A percentile compares a stretch with the other conserved stretches of the same genome.
Evolutionary conservation across 2,329 filamentous ascomycete genomes (phyloP).

Genomic region (Colletotrichum chrysophilum): DNA sequence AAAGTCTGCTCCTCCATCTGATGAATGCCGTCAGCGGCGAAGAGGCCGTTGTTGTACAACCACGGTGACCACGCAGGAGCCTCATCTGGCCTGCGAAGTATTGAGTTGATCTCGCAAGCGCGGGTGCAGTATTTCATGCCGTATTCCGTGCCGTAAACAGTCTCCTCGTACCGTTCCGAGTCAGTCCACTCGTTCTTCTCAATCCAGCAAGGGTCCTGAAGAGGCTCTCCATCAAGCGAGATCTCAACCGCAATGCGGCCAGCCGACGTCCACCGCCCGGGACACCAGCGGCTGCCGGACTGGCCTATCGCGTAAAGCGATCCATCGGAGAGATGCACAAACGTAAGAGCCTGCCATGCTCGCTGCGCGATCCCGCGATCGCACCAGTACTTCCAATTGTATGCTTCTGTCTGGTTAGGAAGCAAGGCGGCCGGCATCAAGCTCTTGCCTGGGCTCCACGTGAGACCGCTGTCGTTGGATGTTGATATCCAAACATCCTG

Average conservation of each 20-base stretch:
- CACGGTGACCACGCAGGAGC: constrained; percentile 26
- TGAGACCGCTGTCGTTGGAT: constrained; percentile 24
- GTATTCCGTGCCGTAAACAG: constrained; percentile 25
- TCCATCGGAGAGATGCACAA: constrained; percentile 12
- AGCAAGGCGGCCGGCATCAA: constrained; percentile 28
- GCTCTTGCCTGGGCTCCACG: constrained; percentile 21
- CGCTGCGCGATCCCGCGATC: constrained; percentile 25
- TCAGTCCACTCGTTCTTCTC: constrained; percentile 24
- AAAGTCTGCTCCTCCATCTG: constrained; percentile 28
- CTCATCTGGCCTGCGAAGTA: constrained; percentile 12
- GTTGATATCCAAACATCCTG: constrained; percentile 28
- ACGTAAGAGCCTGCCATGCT: constrained; percentile 21
- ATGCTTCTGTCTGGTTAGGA: constrained; percentile 26
- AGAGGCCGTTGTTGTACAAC: constrained; percentile 25
- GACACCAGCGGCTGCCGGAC: constrained; percentile 21
- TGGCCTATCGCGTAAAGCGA: constrained; percentile 24
- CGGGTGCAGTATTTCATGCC: constrained; percentile 25
- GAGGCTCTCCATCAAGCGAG: constrained; percentile 16
- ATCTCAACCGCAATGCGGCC: constrained; percentile 23
- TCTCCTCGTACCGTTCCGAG: constrained; percentile 20
- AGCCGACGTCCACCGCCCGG: constrained; percentile 17
- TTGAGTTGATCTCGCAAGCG: constrained; percentile 21
- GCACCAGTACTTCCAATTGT: constrained; percentile 29
- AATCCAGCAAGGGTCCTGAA: constrained; percentile 26
- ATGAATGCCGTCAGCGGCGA: constrained; percentile 22